Percentiles rank a stretch among this genome's conserved stretches.
These are phyloP conservation scores for Leccinum fibrillosum DNA, from an alignment of 768 basidiomycete genomes.

Conservation along the genomic window DNA sequence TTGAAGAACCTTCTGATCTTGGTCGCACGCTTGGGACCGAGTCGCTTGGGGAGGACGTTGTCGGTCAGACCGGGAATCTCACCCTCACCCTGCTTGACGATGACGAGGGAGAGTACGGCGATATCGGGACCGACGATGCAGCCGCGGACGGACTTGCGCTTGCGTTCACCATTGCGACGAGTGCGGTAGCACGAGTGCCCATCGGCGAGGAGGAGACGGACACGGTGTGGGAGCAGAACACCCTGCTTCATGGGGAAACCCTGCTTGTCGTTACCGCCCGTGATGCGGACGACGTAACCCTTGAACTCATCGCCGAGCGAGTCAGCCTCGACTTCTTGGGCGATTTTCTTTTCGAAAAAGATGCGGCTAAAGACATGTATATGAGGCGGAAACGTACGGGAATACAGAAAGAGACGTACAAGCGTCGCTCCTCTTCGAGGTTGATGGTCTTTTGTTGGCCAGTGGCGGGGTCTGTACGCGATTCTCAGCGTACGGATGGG, in stretches of 20 bases:
- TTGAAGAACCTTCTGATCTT: constrained; percentile 99
- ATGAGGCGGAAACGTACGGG: not conserved
- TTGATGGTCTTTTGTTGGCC: constrained; percentile 97
- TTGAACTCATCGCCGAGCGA: constrained; percentile 93
- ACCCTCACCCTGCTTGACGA: constrained; percentile 93
- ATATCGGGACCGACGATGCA: constrained; percentile 98
- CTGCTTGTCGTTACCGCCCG: constrained; percentile 98
- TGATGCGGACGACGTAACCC: constrained; percentile 95
- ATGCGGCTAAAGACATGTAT: constrained; percentile 56
- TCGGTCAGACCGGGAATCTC: constrained; percentile 94
- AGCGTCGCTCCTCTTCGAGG: constrained; percentile 87
- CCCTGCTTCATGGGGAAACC: constrained; percentile 99
- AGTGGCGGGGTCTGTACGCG: constrained; percentile 80
- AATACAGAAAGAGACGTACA: constrained; percentile 41
- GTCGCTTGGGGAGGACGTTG: constrained; percentile 86
- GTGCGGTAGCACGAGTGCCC: constrained; percentile 98
- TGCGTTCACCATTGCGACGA: constrained; percentile 92
- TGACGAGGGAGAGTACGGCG: constrained; percentile 87
- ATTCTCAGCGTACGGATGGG: constrained; percentile 11
- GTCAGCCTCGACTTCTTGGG: constrained; percentile 92
- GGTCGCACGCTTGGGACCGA: constrained; percentile 96
- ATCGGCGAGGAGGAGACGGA: constrained; percentile 88
- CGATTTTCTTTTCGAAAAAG: constrained; percentile 97
- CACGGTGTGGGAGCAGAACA: constrained; percentile 92
- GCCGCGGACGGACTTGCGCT: constrained; percentile 97